Percentiles rank a stretch among this genome's conserved stretches.
Conservation (phyloP, 495 filamentous ascomycete genomes). For the Bombardia bombarda region DNA sequence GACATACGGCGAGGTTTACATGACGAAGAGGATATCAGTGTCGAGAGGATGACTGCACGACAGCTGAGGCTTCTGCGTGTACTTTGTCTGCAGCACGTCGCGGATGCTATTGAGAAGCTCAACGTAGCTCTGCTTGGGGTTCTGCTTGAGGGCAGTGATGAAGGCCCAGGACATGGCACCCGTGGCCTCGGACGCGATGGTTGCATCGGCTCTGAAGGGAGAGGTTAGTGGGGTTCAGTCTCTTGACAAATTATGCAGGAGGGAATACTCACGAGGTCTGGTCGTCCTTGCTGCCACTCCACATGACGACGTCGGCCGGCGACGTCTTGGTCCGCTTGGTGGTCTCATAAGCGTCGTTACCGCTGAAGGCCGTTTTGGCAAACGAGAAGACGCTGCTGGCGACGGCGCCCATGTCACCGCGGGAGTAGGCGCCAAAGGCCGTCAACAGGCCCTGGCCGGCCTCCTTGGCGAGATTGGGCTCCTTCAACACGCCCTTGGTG, state of each 20-base stretch:
- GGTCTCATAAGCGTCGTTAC: constrained; percentile 72
- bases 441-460: constrained; percentile 87
- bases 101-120: constrained; percentile 92
- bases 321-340: constrained; percentile 86
- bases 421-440: constrained; percentile 82
- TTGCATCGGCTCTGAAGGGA: constrained; percentile 55
- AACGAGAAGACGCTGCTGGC: constrained; percentile 74
- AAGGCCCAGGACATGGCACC: constrained; percentile 99
- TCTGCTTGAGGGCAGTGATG: constrained; percentile 88
- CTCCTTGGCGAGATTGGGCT: constrained; percentile 96
- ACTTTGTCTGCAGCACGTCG: constrained; percentile 80
- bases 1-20: not conserved
- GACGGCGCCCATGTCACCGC: constrained; percentile 81
- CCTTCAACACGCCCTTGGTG: constrained; percentile 90
- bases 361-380: constrained; percentile 85
- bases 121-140: constrained; percentile 96
- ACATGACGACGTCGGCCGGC: constrained; percentile 94
- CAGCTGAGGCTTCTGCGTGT: constrained; percentile 93
- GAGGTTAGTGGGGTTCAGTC: too few relatives aligned
- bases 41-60: constrained; percentile 87
- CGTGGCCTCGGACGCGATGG: constrained; percentile 73
- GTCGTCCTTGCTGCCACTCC: constrained; percentile 90
- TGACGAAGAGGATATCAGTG: not conserved
- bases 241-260: too few relatives aligned
- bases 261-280: constrained; percentile 77